Evolutionary conservation across 1,139 yeast genomes (phyloP), one percentile per base, ranked within the genome.

Genomic region (Saccharomyces hybrid): DNA sequence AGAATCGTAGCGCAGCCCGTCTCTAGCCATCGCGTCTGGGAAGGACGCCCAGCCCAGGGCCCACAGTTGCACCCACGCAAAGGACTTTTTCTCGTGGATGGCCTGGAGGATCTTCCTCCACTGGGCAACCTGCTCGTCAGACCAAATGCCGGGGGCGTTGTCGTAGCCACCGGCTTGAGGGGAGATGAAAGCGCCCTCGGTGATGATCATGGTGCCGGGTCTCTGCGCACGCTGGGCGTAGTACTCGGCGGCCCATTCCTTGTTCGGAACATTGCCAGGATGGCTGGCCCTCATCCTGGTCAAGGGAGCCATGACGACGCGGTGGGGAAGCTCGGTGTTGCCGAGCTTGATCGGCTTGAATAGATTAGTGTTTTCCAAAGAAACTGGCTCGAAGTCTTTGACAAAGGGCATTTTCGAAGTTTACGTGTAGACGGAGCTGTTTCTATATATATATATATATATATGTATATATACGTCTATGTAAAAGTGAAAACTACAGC

Each of bases 171-270:
- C 73, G 2, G 76, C 74, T 25, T 60, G 61, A 4, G 67, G 63
- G 23, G 74, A 64, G 29, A 76, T 71, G 51, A 68, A 68, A 1
- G 78, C 71, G 2, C 74, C 81, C 61, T 79, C 83, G 9, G 79
- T 61, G 55, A 77, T 68, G 26, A 77, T 26, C 16, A 78, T 58
- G 11, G 77, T 73, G 3, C 88, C 88, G 25, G 83, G 79, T 54
- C 70, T 65, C 52, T 69, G 62, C 5, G 85, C 74, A 58, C 89
- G 73, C 59, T 79, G 79, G 3, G 63, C 71, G 62, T 85, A 85
- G 66, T 83, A 81, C 55, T 76, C 71, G 9, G 69, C 66, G 59
- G 75, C 73, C 51, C 50, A 49, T 5, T 53, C 50, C n/a, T 29
- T 31, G 46, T 52, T 74, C 11, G 85, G 82, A 28, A 74, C 71